Evolutionary conservation across 2,329 filamentous ascomycete species (phyloP).

Genomic region (Aspergillus calidoustus): DNA sequence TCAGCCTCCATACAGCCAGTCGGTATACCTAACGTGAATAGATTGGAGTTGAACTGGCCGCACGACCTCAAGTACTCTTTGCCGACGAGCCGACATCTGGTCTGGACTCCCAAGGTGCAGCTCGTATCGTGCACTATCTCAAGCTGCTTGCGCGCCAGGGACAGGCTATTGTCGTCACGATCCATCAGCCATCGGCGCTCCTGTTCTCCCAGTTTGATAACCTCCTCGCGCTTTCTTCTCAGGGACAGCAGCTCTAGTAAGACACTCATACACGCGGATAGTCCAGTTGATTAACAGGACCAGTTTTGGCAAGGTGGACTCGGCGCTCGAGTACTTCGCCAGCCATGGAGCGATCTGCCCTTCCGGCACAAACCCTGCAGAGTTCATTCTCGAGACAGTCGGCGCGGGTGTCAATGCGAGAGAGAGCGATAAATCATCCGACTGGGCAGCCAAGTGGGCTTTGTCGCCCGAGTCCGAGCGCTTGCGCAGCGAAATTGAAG

Average conservation of each 20-base stretch:
- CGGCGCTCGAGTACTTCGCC: slow-evolving; percentile 1
- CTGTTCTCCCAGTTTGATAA: slow-evolving; percentile 9
- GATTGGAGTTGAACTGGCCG: slow-evolving; percentile 15
- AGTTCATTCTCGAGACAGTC: slow-evolving; percentile 6
- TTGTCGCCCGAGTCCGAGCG: neutral
- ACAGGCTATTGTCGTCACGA: slow-evolving; percentile 2
- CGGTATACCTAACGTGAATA: neutral
- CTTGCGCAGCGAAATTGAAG: neutral
- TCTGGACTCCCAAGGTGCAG: slow-evolving; percentile 7
- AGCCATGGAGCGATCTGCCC: slow-evolving; percentile 1
- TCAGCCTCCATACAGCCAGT: too few species aligned
- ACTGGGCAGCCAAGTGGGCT: slow-evolving; percentile 5
- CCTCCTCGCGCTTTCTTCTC: neutral
- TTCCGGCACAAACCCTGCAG: neutral
- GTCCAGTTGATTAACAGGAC: neutral
- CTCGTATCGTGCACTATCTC: slow-evolving; percentile 4
- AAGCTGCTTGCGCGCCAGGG: slow-evolving; percentile 6
- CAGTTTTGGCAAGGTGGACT: slow-evolving; percentile 4
- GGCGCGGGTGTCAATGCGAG: slow-evolving; percentile 1
- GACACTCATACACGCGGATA: neutral
- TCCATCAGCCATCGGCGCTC: slow-evolving; percentile 3
- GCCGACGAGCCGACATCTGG: slow-evolving; percentile 12
- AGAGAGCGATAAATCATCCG: slow-evolving; percentile 1
- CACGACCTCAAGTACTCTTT: slow-evolving; percentile 3
- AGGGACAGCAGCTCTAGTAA: slow-evolving; percentile 6